These are phyloP conservation scores for Cladosporium sphaerospermum DNA, from an alignment of 2,329 filamentous ascomycete genomes.

Conservation along the genomic window DNA sequence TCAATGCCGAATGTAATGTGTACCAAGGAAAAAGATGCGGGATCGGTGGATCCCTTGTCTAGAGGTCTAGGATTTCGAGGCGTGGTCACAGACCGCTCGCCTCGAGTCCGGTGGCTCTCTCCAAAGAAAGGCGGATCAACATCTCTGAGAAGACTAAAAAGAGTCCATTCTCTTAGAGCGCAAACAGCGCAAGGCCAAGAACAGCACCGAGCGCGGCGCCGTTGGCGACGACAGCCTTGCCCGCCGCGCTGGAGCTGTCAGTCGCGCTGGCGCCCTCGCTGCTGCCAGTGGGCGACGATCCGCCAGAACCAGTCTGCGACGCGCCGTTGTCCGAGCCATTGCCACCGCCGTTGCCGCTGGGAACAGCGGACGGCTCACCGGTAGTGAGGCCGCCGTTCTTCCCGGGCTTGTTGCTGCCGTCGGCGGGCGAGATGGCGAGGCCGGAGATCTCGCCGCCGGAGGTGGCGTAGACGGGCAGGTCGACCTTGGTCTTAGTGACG, in stretches of 20 bases:
- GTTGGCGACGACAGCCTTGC: slow-evolving; percentile 3
- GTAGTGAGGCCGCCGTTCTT: slow-evolving; percentile 35
- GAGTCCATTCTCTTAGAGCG: neutral
- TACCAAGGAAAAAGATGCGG: too few relatives aligned
- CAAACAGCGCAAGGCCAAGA: slow-evolving; percentile 3
- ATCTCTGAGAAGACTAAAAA: neutral
- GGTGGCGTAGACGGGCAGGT: slow-evolving; percentile 51
- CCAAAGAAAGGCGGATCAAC: too few relatives aligned
- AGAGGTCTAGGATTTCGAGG: too few relatives aligned
- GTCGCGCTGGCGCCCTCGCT: neutral
- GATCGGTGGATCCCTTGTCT: too few relatives aligned
- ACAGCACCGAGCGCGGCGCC: slow-evolving; percentile 3
- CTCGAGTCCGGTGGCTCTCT: too few relatives aligned
- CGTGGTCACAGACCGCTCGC: too few relatives aligned
- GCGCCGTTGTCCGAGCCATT: neutral
- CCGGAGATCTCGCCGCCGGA: slow-evolving; percentile 55
- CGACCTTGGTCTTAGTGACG: slow-evolving; percentile 52
- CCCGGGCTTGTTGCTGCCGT: slow-evolving; percentile 50
- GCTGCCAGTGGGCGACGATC: neutral
- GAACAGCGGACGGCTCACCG: slow-evolving; percentile 10
- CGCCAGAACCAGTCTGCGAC: neutral
- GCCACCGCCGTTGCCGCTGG: neutral
- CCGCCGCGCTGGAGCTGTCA: neutral
- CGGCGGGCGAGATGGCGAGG: slow-evolving; percentile 53
- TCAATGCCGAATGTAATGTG: too few relatives aligned